Conservation (phyloP, 2,329 filamentous ascomycete species). For the Orbilia ellipsospora region DNA sequence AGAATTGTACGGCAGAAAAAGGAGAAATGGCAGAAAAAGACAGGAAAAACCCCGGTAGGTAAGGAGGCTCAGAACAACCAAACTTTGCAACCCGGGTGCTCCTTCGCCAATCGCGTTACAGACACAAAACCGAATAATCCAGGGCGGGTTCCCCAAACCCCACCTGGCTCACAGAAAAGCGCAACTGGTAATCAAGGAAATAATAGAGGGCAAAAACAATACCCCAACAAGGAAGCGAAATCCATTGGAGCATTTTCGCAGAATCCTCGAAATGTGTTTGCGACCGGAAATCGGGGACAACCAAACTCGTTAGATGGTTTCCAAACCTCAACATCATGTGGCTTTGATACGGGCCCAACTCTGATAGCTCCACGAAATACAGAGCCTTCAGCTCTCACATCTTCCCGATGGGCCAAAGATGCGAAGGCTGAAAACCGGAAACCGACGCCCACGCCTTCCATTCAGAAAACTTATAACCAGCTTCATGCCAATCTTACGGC, state of each 20-base stretch:
- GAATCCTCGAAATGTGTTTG: background rate
- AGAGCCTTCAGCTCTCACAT: background rate
- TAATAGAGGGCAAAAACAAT: background rate
- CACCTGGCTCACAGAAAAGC: background rate
- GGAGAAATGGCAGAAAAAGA: background rate
- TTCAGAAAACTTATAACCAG: background rate
- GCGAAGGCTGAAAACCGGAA: background rate
- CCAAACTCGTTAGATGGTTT: background rate
- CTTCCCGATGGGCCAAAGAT: conserved; percentile 2
- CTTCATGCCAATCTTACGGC: background rate
- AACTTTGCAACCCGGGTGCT: background rate
- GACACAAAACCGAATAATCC: background rate
- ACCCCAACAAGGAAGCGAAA: background rate
- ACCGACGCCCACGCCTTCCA: background rate
- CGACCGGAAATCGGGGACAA: background rate
- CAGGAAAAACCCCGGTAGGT: background rate
- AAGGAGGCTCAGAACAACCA: background rate
- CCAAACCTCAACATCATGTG: conserved; percentile 6
- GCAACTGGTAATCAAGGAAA: background rate
- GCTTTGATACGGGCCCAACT: conserved; percentile 7
- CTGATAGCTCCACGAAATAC: no score
- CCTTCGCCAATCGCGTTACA: background rate
- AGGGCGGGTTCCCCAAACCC: background rate
- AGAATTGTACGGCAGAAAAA: background rate
- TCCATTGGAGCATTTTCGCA: background rate